phyloP scores from a whole-genome alignment of 495 filamentous ascomycete genomes.

The Aspergillus steynii region DNA sequence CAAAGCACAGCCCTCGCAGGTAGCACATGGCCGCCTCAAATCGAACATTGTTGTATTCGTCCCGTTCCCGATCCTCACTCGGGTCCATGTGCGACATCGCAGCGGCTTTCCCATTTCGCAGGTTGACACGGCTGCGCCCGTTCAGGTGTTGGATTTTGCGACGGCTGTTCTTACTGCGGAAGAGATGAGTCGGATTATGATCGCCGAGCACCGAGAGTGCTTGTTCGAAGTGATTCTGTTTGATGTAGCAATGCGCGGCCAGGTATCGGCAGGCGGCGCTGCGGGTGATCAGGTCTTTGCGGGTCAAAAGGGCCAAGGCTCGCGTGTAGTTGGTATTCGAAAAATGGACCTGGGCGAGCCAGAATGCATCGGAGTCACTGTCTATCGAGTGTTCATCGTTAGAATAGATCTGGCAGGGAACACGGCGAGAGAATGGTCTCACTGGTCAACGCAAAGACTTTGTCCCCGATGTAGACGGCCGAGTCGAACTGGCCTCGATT shows the following conservation, averaged over 20 bases:
- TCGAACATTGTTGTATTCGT: conserved; percentile 69
- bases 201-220: conserved; percentile 88
- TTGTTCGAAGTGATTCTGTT: conserved; percentile 84
- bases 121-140: conserved; percentile 48
- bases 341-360: conserved; percentile 94
- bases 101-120: conserved; percentile 46
- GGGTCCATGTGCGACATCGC: conserved; percentile 50
- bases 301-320: conserved; percentile 80
- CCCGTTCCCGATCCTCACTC: conserved; percentile 63
- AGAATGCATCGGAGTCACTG: conserved; percentile 87
- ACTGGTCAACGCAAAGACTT: conserved; percentile 93
- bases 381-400: conserved; percentile 52
- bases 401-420: conserved; percentile 8
- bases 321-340: conserved; percentile 89
- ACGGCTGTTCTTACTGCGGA: conserved; percentile 65
- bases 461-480: conserved; percentile 95
- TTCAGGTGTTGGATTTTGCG: conserved; percentile 57
- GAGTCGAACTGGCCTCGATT: conserved; percentile 94
- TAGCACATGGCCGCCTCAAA: conserved; percentile 98
- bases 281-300: conserved; percentile 76
- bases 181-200: conserved; percentile 84
- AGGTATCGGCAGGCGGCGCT: conserved; percentile 89
- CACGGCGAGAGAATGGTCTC: conserved; percentile 19
- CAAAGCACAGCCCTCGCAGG: conserved; percentile 87
- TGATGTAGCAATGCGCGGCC: conserved; percentile 88